phyloP scores from a whole-genome alignment of 768 basidiomycete genomes.

The Gloeostereum incarnatum region DNA sequence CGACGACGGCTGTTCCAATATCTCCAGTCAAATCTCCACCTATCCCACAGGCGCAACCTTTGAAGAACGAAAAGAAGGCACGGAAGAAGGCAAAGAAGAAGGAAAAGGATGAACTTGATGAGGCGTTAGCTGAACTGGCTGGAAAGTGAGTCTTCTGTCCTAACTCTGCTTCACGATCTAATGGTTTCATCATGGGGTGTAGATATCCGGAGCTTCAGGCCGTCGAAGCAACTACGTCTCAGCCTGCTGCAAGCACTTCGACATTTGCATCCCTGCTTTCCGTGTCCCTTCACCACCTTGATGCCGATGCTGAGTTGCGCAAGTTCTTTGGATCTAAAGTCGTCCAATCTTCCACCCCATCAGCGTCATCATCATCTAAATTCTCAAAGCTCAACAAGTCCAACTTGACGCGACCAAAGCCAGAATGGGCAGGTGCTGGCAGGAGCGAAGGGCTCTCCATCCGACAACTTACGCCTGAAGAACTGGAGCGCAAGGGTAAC shows the following conservation, averaged over 20 bases:
- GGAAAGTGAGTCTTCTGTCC: conserved; percentile 39
- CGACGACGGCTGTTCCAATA: conserved; percentile 1
- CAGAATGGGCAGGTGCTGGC: conserved; percentile 65
- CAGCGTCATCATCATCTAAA: conserved; percentile 32
- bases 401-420: conserved; percentile 67
- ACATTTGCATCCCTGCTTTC: conserved; percentile 39
- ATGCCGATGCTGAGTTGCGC: conserved; percentile 84
- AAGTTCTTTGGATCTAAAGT: conserved; percentile 93
- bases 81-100: conserved; percentile 58
- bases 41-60: conserved; percentile 1
- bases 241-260: conserved; percentile 10
- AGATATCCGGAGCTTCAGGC: conserved; percentile 46
- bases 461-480: conserved; percentile 44
- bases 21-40: no score
- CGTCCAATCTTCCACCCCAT: conserved; percentile 31
- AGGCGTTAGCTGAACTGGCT: conserved; percentile 78
- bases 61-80: conserved; percentile 44
- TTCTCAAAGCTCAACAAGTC: no score
- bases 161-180: background rate
- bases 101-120: conserved; percentile 73
- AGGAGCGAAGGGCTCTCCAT: conserved; percentile 68
- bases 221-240: conserved; percentile 16
- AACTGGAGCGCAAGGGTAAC: conserved; percentile 33
- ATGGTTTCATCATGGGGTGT: conserved; percentile 1
- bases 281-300: conserved; percentile 75